Evolutionary conservation across 257 asterid genomes (phyloP).

Genomic region (Salvia splendens): DNA sequence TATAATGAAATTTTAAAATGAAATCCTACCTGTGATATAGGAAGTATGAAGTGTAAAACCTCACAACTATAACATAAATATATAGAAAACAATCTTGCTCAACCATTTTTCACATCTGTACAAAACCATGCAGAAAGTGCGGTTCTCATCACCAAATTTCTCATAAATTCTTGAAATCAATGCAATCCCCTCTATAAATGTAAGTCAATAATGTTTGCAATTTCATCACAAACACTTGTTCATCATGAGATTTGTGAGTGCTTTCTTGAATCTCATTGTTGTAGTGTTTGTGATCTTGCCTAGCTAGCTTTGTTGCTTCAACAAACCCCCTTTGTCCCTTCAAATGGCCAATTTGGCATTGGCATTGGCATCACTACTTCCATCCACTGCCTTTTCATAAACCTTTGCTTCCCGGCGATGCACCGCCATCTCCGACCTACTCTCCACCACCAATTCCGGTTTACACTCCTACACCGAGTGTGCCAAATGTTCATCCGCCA

Average conservation of each 20-base stretch:
- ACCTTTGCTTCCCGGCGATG: neutral
- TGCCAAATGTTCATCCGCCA: neutral
- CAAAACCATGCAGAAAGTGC: constrained; percentile 24
- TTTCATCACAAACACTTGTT: neutral
- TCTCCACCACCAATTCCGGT: neutral
- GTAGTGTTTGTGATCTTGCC: constrained; percentile 7
- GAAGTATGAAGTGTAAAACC: constrained; percentile 10
- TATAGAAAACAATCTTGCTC: constrained; percentile 2
- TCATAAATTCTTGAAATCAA: neutral
- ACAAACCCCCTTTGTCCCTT: constrained; percentile 12
- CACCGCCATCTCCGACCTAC: neutral
- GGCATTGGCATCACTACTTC: constrained; percentile 4
- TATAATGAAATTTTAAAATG: no score
- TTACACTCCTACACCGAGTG: neutral
- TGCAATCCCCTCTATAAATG: constrained; percentile 24
- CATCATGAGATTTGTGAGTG: constrained; percentile 18
- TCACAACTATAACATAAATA: constrained; percentile 4
- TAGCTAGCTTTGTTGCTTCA: constrained; percentile 21
- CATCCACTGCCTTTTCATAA: neutral
- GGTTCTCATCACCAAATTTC: constrained; percentile 12
- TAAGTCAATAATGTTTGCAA: neutral
- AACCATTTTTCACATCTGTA: constrained; percentile 23
- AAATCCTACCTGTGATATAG: neutral
- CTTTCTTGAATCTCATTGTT: constrained; percentile 23
- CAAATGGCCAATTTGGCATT: neutral